A percentile compares a stretch with the other conserved stretches of the same genome.
Conservation (phyloP, 225 moss, liverwort and hornwort species). For the Neckera pumila region DNA sequence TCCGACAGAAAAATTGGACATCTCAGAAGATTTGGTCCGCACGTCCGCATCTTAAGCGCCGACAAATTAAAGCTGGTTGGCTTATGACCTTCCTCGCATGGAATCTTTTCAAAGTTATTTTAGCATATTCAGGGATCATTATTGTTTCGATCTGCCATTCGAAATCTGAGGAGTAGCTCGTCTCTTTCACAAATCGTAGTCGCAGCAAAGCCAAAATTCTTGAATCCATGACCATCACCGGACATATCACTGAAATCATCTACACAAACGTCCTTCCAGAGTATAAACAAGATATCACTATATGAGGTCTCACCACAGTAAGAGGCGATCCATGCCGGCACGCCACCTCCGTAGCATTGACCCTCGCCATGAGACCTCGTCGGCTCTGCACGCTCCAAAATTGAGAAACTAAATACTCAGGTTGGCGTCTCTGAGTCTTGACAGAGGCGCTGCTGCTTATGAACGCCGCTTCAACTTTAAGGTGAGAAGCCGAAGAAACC, state of each 20-base stretch:
- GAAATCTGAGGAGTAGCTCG: not conserved
- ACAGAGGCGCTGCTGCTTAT: conserved; percentile 19
- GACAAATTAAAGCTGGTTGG: not conserved
- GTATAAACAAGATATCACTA: not conserved
- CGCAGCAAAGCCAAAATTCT: not conserved
- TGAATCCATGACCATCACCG: not conserved
- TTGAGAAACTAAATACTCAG: conserved; percentile 5
- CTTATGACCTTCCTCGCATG: not conserved
- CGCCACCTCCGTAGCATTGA: not conserved
- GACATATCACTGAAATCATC: not conserved
- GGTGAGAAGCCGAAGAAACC: conserved; percentile 21
- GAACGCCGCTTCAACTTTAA: conserved; percentile 13
- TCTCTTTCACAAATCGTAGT: not conserved
- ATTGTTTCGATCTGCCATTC: not conserved
- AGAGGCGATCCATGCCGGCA: not conserved
- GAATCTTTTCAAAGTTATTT: not conserved
- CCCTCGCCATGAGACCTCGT: conserved; percentile 5
- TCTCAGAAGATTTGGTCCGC: not conserved
- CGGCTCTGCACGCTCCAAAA: conserved; percentile 28
- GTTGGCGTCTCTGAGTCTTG: not conserved
- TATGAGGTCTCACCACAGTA: conserved; percentile 15
- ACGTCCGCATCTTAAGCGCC: not conserved
- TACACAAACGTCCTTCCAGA: not conserved
- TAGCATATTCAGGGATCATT: not conserved
- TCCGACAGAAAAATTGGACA: not conserved